Percentiles rank a stretch among this genome's conserved stretches.
phyloP scores from a whole-genome alignment of 345 rosid species.

The Luvunga scandens region DNA sequence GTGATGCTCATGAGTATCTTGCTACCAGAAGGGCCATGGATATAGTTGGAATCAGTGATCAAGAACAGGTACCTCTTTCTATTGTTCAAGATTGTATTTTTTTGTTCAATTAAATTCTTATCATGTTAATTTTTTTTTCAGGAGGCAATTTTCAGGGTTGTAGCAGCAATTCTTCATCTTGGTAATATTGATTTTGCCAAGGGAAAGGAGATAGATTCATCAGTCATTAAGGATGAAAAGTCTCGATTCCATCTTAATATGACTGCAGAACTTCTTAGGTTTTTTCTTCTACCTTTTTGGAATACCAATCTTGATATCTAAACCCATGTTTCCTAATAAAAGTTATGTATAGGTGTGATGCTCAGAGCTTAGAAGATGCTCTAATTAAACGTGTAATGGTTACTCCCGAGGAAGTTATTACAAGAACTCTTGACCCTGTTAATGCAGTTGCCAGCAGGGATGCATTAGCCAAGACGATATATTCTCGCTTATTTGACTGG shows the following conservation, averaged over 20 bases:
- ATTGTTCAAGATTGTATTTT: neutral
- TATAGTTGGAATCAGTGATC: constrained; percentile 76
- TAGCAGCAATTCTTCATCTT: constrained; percentile 90
- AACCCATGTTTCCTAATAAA: constrained; percentile 12
- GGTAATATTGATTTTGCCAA: constrained; percentile 78
- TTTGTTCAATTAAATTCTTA: constrained; percentile 27
- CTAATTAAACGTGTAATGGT: constrained; percentile 87
- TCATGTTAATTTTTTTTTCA: constrained; percentile 31
- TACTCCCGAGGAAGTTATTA: constrained; percentile 90
- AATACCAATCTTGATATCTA: neutral
- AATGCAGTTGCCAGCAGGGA: constrained; percentile 76
- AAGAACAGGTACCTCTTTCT: constrained; percentile 48
- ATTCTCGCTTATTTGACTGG: constrained; percentile 93
- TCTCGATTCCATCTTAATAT: constrained; percentile 73
- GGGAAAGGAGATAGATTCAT: constrained; percentile 82
- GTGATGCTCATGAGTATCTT: constrained; percentile 82
- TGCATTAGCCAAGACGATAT: constrained; percentile 82
- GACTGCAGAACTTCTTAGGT: constrained; percentile 78
- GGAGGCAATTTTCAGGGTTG: constrained; percentile 90
- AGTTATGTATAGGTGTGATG: constrained; percentile 59
- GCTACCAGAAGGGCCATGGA: constrained; percentile 93
- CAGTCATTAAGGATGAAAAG: constrained; percentile 68
- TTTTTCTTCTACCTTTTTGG: neutral
- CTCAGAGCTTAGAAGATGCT: constrained; percentile 84
- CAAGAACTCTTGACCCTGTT: constrained; percentile 73